These are phyloP conservation scores for Clavispora vitiphila DNA, from an alignment of 805 yeast species.

Conservation along the genomic window DNA sequence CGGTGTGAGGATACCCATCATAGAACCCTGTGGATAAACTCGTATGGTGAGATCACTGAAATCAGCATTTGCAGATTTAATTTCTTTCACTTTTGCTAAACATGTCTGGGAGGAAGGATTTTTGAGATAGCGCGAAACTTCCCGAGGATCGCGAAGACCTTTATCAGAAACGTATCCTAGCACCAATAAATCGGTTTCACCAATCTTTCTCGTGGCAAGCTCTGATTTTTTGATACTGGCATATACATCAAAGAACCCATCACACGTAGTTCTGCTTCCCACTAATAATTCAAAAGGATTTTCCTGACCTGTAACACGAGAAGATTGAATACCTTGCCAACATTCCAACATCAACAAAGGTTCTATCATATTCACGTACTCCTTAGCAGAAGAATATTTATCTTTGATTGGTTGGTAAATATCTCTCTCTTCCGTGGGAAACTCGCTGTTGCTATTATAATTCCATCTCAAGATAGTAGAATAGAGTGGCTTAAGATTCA, in stretches of 20 bases:
- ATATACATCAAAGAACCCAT: slow-evolving; percentile 82
- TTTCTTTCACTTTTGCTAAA: slow-evolving; percentile 73
- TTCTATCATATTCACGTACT: slow-evolving; percentile 64
- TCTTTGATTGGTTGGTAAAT: slow-evolving; percentile 48
- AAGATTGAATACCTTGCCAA: slow-evolving; percentile 83
- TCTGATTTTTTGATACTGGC: slow-evolving; percentile 57
- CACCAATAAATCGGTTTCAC: slow-evolving; percentile 75
- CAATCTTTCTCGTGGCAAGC: slow-evolving; percentile 47
- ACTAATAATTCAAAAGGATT: slow-evolving; percentile 61
- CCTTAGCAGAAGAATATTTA: slow-evolving; percentile 51
- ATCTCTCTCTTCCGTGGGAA: slow-evolving; percentile 49
- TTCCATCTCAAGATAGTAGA: slow-evolving; percentile 71
- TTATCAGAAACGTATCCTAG: slow-evolving; percentile 36
- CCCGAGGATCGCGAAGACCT: slow-evolving; percentile 12
- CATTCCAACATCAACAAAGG: slow-evolving; percentile 85
- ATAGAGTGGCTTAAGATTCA: slow-evolving; percentile 74
- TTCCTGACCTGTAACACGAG: slow-evolving; percentile 57
- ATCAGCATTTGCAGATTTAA: slow-evolving; percentile 62
- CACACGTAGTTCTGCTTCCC: slow-evolving; percentile 79
- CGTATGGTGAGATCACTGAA: slow-evolving; percentile 71
- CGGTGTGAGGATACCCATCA: slow-evolving; percentile 56
- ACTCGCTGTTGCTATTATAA: slow-evolving; percentile 50
- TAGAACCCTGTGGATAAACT: slow-evolving; percentile 49
- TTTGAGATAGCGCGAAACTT: slow-evolving; percentile 22
- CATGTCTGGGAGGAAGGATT: slow-evolving; percentile 45